Base-by-base conservation (phyloP, 2,329 filamentous ascomycete genomes). In the Aspergillus caelatus region DNA sequence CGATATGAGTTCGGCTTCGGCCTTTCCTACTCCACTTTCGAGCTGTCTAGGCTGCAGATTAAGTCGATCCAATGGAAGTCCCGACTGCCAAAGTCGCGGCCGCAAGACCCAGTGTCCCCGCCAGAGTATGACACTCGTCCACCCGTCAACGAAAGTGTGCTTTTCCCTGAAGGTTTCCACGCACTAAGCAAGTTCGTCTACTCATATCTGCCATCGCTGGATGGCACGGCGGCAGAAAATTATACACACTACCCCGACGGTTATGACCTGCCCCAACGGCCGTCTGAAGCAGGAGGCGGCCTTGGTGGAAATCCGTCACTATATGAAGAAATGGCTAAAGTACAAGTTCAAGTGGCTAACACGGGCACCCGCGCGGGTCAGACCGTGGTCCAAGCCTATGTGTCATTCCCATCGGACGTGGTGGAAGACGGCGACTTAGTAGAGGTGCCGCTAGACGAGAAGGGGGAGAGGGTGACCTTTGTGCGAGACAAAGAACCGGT, bases 1-100 rank as follows among this genome's bases (percentile, higher is more conserved):
- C 89, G 91, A 1, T 97, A 89, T 74, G 91, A 92, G 54, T 97
- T 97, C 70, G 94, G 94, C 0, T 94, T 89, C 64, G 94, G 94
- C 0, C 84, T 97, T 2, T 92, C 89, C 58, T 96, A 95, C 80
- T 93, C 92, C 0, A 85, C 79, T 0, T 96, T 94, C 75, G 79
- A 85, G 14, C 84, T 92, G 62, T 83, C 82, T 12, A 83, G 85
- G 36, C 70, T 87, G 14, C 77, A 81, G 10, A 77, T 91, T 56
- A 75, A 77, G 21, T 67, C 77, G 23, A 65, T 84, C 23, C 83
- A 82, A 57, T 69, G 76, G 8, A 89, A 88, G 73, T 78, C 83
- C 1, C 71, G 75, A 0, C 72, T 83, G 7, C 77, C 85, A 12
- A 77, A 80, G 1, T 75, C 82, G 5, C 78, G 81, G 23, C 80